Evolutionary conservation across 2,329 filamentous ascomycete species (phyloP), one percentile per base, ranked within the genome.

Genomic region (Alternaria triticimaculans): DNA sequence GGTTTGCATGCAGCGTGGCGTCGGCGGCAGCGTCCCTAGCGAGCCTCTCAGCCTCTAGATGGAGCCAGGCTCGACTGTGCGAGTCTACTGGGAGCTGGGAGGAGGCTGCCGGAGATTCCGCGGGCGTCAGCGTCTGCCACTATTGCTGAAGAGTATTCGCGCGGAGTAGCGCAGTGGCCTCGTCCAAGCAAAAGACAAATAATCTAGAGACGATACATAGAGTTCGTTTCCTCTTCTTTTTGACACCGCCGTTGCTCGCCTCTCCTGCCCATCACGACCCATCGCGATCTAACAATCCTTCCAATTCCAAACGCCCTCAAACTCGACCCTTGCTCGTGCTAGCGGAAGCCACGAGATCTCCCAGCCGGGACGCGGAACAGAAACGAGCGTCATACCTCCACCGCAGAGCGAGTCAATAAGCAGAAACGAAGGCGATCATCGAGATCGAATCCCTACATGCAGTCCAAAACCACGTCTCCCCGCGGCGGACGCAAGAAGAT

Each of bases 321-420:
- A 21, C 37, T 26, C n/a, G 26, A 63, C 58, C 61, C 61, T 55
- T 53, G 61, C 58, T 25, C 51, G 51, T 46, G 33, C 62, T 64
- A 65, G 64, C 56, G 63, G 64, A 56, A 60, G 60, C 65, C 65
- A 65, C 69, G 55, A 73, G 70, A 69, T 68, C 66, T 26, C 21
- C 59, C 68, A 68, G 67, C 64, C 69, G 60, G 64, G 63, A 70
- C 65, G 62, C 69, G 60, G 69, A 58, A 69, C 48, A 63, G 53
- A 66, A 53, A 65, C 56, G 65, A 60, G 71, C 75, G 73, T 76
- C 74, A 76, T 72, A 74, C 59, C 66, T 70, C 64, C 63, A 66
- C 64, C 64, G 33, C 33, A 37, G 33, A 37, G 33, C 33, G 55
- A 63, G 62, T 50, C 54, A 59, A 37, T 58, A 58, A 55, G 48